Conservation (phyloP, 2,329 filamentous ascomycete species). For the Helotiales sp. region DNA sequence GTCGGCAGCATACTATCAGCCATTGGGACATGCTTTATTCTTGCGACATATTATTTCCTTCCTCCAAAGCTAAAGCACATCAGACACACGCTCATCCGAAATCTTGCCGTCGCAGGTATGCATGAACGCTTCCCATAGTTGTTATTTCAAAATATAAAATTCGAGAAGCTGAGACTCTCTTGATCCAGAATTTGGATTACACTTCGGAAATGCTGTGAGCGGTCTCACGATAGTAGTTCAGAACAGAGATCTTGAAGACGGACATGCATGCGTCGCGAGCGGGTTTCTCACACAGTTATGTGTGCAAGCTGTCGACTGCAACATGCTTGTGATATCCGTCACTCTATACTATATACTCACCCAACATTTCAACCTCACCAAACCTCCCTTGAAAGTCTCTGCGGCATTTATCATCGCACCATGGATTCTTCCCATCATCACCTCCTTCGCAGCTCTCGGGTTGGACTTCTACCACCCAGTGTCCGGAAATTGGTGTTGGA, state of each 20-base stretch:
- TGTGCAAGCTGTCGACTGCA: background rate
- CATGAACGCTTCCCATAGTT: background rate
- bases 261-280: background rate
- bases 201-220: background rate
- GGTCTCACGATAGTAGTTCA: background rate
- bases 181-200: background rate
- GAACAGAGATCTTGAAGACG: background rate
- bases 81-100: background rate
- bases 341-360: background rate
- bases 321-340: background rate
- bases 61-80: background rate
- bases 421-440: background rate
- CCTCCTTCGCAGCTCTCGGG: background rate
- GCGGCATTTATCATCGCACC: background rate
- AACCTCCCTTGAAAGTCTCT: background rate
- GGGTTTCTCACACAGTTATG: background rate
- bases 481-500: conserved; percentile 45
- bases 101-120: background rate
- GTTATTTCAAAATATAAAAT: background rate
- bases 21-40: background rate
- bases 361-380: background rate
- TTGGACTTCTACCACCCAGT: conserved; percentile 30
- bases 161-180: background rate
- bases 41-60: background rate
- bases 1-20: background rate